Base-by-base conservation (phyloP, 116 monocot species). In the Zostera marina region DNA sequence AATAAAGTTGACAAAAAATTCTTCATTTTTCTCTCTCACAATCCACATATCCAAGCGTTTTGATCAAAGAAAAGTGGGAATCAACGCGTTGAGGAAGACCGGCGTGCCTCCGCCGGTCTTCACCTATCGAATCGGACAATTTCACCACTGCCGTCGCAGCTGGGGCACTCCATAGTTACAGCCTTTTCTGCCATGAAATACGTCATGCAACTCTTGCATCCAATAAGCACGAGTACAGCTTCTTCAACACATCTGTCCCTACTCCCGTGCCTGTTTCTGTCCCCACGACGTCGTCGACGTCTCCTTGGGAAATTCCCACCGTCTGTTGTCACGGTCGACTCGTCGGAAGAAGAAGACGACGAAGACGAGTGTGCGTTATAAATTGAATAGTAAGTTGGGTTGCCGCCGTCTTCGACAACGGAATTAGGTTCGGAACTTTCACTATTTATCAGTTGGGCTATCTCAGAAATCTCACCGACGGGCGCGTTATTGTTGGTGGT, bases 151-250 rank as follows among this genome's bases (percentile, higher is more conserved):
- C 58, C 80, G 52, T 80, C 71, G 73, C 91, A 91, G 44, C 71
- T 71, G 22, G 87, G 92, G 68, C 92, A 92, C 39, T 57, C 64
- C 12, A 47, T 59, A 54, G 44, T 32, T 2, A 32, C 71, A 45
- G 53, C 17, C 72, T 82, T 86, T 5, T 87, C 82, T 2, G 83
- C 80, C 92, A 92, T 92, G 74, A 82, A 76, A 69, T 77, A 85
- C 86, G 83, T 83, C 78, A 83, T 77, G 70, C 92, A 92, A 11
- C 67, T 42, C 67, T 72, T 75, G 80, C 92, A 92, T 13, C 92
- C 92, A n/a, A 83, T 83, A 2, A 78, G 76, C 12, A 92, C 87
- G 52, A 92, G 80, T 7, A 79, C 71, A 5, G 68, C 52, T 13
- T 66, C 63, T 17, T 24, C 54, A 41, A 46, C 54, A 46, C 22